Conservation (phyloP, 441 rosid genomes). For the Dalechampia spathulata region DNA sequence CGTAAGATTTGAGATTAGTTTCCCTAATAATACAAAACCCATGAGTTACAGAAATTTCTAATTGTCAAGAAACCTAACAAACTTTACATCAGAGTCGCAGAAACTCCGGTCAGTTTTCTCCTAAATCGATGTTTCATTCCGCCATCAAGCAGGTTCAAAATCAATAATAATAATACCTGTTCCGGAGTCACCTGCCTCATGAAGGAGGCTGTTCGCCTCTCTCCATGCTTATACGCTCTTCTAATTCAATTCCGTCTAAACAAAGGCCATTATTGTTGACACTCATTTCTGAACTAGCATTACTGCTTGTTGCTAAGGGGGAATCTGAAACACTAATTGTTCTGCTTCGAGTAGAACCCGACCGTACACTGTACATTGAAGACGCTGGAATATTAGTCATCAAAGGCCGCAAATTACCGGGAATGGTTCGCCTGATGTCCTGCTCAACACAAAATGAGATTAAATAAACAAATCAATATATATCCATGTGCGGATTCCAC, state of each 20-base stretch:
- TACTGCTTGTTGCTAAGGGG: conserved; percentile 93
- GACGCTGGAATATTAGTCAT: conserved; percentile 98
- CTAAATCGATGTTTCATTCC: conserved; percentile 16
- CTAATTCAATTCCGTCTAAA: conserved; percentile 52
- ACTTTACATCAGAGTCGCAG: conserved; percentile 19
- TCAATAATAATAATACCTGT: conserved; percentile 7
- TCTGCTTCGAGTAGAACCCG: conserved; percentile 66
- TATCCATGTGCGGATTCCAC: too few species aligned
- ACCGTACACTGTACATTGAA: conserved; percentile 94
- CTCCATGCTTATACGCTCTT: conserved; percentile 57
- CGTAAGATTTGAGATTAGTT: too few species aligned
- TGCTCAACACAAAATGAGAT: conserved; percentile 28
- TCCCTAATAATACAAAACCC: too few species aligned
- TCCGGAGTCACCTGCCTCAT: conserved; percentile 47
- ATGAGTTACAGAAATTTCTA: too few species aligned
- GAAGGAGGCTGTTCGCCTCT: conserved; percentile 63
- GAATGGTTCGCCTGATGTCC: conserved; percentile 91
- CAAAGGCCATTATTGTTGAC: conserved; percentile 63
- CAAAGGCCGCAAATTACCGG: conserved; percentile 81
- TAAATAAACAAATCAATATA: too few species aligned
- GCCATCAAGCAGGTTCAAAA: conserved; percentile 12
- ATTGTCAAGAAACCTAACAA: conserved; percentile 3
- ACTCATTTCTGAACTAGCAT: conserved; percentile 93
- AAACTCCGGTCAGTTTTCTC: conserved; percentile 15
- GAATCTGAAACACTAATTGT: conserved; percentile 74